Percentiles rank a stretch among this genome's conserved stretches.
phyloP scores from a whole-genome alignment of 345 rosid genomes.

The Leavenworthia alabamica region DNA sequence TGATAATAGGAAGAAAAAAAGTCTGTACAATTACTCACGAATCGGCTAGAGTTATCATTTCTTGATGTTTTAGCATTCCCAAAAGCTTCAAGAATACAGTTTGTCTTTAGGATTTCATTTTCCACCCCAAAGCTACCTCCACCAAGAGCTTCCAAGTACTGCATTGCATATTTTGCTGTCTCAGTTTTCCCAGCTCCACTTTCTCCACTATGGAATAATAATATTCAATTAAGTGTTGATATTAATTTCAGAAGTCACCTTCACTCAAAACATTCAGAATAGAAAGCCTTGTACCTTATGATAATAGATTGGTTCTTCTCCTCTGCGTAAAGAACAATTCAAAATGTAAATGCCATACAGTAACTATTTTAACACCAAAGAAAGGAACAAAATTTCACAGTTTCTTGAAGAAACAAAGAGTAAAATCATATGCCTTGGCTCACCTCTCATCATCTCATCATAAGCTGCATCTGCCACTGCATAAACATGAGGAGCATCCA shows the following conservation, averaged over 20 bases:
- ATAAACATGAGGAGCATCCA: conserved; percentile 70
- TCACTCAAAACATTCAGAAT: background rate
- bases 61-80: conserved; percentile 93
- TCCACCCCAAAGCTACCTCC: conserved; percentile 64
- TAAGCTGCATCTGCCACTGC: conserved; percentile 68
- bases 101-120: conserved; percentile 53
- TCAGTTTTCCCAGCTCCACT: conserved; percentile 98
- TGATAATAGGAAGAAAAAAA: background rate
- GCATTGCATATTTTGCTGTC: conserved; percentile 85
- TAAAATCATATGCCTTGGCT: background rate
- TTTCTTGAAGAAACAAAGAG: background rate
- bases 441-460: conserved; percentile 87
- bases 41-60: conserved; percentile 85
- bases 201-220: conserved; percentile 61
- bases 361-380: background rate
- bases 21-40: conserved; percentile 36
- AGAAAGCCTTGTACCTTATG: conserved; percentile 51
- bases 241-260: background rate
- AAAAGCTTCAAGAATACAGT: conserved; percentile 80
- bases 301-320: conserved; percentile 78
- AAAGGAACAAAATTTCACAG: background rate
- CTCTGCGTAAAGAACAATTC: conserved; percentile 36
- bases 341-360: background rate
- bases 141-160: conserved; percentile 76
- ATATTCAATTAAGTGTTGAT: background rate